These are phyloP conservation scores for Rhizopus sp. DNA, from an alignment of 371 early-diverging fungal species.

Conservation along the genomic window DNA sequence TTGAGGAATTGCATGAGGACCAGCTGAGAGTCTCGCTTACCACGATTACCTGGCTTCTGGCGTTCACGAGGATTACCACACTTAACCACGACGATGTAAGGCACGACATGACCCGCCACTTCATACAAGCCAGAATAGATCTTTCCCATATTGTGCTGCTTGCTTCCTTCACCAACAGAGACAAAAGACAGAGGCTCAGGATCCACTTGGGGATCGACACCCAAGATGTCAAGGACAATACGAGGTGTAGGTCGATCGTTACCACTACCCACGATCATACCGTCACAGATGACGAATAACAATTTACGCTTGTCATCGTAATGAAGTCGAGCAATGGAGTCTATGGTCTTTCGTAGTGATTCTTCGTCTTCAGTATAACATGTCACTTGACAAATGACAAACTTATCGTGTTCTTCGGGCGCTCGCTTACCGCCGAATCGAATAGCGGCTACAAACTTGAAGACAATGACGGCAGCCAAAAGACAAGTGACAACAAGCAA, in stretches of 20 bases:
- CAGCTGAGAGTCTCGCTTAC: slow-evolving; percentile 99
- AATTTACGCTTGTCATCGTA: slow-evolving; percentile 97
- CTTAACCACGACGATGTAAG: slow-evolving; percentile 91
- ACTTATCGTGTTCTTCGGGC: slow-evolving; percentile 89
- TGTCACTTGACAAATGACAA: slow-evolving; percentile 87
- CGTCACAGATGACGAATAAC: slow-evolving; percentile 87
- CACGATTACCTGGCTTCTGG: slow-evolving; percentile 94
- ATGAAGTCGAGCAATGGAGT: slow-evolving; percentile 85
- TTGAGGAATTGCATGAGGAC: slow-evolving; percentile 98
- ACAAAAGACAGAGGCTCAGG: slow-evolving; percentile 76
- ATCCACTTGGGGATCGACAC: slow-evolving; percentile 50
- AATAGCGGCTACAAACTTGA: slow-evolving; percentile 92
- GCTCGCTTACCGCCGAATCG: slow-evolving; percentile 74
- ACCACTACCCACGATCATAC: slow-evolving; percentile 81
- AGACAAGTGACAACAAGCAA: slow-evolving; percentile 77
- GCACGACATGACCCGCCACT: slow-evolving; percentile 66
- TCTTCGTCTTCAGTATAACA: slow-evolving; percentile 99
- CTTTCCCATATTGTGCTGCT: slow-evolving; percentile 88
- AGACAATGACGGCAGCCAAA: slow-evolving; percentile 79
- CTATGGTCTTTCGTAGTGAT: slow-evolving; percentile 89
- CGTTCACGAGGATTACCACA: slow-evolving; percentile 84
- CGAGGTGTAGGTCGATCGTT: slow-evolving; percentile 77
- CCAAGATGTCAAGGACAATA: slow-evolving; percentile 71
- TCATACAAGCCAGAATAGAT: slow-evolving; percentile 93
- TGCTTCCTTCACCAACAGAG: slow-evolving; percentile 84